Base-by-base conservation (phyloP, 257 asterid species). In the Linaria vulgaris region DNA sequence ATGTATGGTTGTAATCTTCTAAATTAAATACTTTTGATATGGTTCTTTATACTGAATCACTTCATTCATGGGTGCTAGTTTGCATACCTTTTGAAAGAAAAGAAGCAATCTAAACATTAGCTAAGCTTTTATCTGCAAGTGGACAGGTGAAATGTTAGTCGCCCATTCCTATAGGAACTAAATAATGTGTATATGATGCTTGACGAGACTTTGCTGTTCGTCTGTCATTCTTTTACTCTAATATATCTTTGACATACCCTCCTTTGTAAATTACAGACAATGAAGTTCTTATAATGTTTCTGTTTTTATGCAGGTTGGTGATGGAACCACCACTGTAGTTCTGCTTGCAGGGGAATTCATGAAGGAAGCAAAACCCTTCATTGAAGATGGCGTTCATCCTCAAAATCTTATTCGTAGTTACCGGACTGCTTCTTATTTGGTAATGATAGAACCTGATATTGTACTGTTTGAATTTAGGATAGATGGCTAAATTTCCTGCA, bases 321-420 rank as follows among this genome's bases (percentile, higher is more conserved):
- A 94, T 74, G 99, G 99, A 56, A 94, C 99, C 59, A 94, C 97
- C 38, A 94, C 99, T 0, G 99, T 94, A 25, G 99, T 94, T 70
- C 81, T 94, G 63, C 97, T 94, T 61, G 97, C 99, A 27, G 95
- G 95, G 62, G 99, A 94, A 69, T 94, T 87, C 75, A 70, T 94
- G 72, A 90, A 83, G 91, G 97, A 88, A 78, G 99, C 99, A 59
- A 94, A 94, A 68, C 99, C 97, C 67, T 94, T 90, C 70, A 64
- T 94, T 74, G 99, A 94, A 72, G 99, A 94, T 75, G 99, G 99
- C 47, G 99, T 94, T 63, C 97, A 90, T 74, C 85, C 99, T 39
- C 99, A 94, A 67, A 94, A 88, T 84, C 88, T 94, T 52, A 94
- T 94, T 31, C 74, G 96, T 37, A 94, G 99, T 73, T 94, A 82